Evolutionary conservation across 495 filamentous ascomycete genomes (phyloP), one percentile per base, ranked within the genome.

Genomic region (Penicillium simplicissimum): DNA sequence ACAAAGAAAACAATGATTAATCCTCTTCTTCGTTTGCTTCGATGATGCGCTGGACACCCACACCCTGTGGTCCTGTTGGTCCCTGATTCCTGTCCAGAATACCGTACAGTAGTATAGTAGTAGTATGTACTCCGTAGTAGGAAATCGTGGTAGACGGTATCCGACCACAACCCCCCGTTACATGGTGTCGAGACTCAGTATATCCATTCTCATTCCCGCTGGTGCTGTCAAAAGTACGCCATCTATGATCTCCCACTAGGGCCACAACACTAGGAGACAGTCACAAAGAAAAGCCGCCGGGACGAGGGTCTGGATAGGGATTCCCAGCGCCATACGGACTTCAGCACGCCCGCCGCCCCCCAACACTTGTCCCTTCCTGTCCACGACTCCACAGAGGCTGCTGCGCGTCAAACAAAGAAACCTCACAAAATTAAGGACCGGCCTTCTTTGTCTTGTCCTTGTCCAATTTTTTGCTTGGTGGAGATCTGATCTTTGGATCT

Each of bases 1-100:
- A 74, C 74, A 76, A 78, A 76, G 73, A 71, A 66, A 71, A 71
- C 71, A 73, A 73, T 73, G 64, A 68, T 68, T 56, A n/a, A n/a
- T n/a, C n/a, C 62, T 49, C 33, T 36, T 33, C 9, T 23, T 21
- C 40, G 42, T 48, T 49, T 37, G 28, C 28, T 48, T 37, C 31
- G 42, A 49, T 37, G 31, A 53, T 53, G 51, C 11, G 34, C 51
- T 35, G 56, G 56, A 25, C 3, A 49, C 17, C 37, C n/a, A 55
- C 35, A 31, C 35, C 34, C 34, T 35, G 13, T 40, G 33, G 23
- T 53, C 19, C 33, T 31, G 28, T 4, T 31, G 28, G 28, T 31
- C 28, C 43, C 31, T 21, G 59, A 9, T 17, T 52, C 55, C 51
- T 61, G 47, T 45, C 58, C 58, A 31, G 28, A 31, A 31, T 31